These are phyloP conservation scores for Symmetrospora coprosmae DNA, from an alignment of 768 basidiomycete species.

Conservation along the genomic window DNA sequence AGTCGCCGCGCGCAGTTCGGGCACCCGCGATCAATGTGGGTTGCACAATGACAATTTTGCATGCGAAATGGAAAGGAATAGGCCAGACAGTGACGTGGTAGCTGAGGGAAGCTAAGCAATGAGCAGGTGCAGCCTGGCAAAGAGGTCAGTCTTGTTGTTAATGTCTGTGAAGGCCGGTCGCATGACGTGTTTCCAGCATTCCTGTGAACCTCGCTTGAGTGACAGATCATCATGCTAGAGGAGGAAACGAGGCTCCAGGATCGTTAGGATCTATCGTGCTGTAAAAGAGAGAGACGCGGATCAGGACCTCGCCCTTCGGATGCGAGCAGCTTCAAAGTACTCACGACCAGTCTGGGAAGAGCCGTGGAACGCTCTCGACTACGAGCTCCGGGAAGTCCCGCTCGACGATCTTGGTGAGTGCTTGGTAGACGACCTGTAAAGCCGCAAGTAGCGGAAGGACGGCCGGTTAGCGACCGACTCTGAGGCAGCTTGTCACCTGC, in stretches of 20 bases:
- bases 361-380: constrained; percentile 10
- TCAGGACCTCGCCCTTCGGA: not conserved
- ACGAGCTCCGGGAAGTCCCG: not conserved
- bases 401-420: not conserved
- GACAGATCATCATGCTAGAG: not conserved
- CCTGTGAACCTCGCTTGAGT: no score
- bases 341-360: constrained; percentile 22
- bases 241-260: constrained; percentile 9
- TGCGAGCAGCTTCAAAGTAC: not conserved
- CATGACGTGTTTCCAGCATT: no score
- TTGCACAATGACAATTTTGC: no score
- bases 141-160: no score
- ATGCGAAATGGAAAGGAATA: no score
- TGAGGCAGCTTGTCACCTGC: not conserved
- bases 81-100: no score
- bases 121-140: no score
- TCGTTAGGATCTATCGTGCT: constrained; percentile 14
- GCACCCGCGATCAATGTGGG: no score
- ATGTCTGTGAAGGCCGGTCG: no score
- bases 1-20: no score
- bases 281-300: no score
- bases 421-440: constrained; percentile 2
- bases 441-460: not conserved
- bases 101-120: no score
- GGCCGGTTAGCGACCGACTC: not conserved